phyloP scores from a whole-genome alignment of 2,329 filamentous ascomycete genomes.

The Claviceps pusilla region DNA sequence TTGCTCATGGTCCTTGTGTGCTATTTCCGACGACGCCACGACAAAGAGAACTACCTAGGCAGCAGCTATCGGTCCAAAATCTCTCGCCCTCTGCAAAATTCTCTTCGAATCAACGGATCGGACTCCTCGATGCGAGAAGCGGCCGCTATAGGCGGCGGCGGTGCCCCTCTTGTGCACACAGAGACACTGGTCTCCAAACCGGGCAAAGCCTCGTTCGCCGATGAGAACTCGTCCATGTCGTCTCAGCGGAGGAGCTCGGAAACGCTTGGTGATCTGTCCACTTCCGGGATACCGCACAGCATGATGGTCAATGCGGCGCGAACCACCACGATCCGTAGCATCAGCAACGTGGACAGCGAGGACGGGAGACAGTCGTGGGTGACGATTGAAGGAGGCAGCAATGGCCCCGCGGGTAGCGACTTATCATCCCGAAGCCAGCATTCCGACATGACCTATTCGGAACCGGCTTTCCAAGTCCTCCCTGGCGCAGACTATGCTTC shows the following conservation, averaged over 20 bases:
- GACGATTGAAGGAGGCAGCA: constrained; percentile 17
- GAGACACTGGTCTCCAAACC: constrained; percentile 9
- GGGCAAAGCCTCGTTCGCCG: constrained; percentile 11
- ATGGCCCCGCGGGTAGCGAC: constrained; percentile 12
- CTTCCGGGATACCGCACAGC: constrained; percentile 11
- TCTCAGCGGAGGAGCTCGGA: constrained; percentile 13
- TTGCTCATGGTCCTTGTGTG: constrained; percentile 20
- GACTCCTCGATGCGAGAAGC: constrained; percentile 11
- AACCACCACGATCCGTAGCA: constrained; percentile 9
- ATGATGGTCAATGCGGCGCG: constrained; percentile 13
- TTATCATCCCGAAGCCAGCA: constrained; percentile 12
- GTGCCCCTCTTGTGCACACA: constrained; percentile 2
- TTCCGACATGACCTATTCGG: constrained; percentile 15
- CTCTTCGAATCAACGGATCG: constrained; percentile 15
- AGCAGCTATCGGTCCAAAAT: constrained; percentile 19
- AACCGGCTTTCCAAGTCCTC: constrained; percentile 18
- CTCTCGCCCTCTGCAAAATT: constrained; percentile 17
- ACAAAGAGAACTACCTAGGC: constrained; percentile 14
- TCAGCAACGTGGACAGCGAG: constrained; percentile 10
- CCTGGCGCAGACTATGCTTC: constrained; percentile 15
- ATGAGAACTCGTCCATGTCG: constrained; percentile 12
- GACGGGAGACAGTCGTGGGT: constrained; percentile 20
- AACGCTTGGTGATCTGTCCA: constrained; percentile 12
- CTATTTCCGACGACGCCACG: constrained; percentile 18
- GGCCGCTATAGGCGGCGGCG: constrained; percentile 7